Evolutionary conservation across 192 early-diverging fungal genomes (phyloP).

Genomic region (Thamnidium elegans): DNA sequence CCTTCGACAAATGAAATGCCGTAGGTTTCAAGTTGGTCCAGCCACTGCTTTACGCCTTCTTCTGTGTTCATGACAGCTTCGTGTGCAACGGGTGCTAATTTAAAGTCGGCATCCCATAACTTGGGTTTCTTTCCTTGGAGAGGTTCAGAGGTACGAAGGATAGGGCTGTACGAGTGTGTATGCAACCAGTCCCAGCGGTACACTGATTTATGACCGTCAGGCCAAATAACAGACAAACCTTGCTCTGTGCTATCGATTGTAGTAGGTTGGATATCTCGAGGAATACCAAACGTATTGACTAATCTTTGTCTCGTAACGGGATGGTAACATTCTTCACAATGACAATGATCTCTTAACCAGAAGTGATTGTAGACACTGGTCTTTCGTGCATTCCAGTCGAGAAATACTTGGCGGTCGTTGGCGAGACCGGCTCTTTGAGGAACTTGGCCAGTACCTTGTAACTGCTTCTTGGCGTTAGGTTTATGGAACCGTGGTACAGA

Average conservation of each 20-base stretch:
- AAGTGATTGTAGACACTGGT: slow-evolving; percentile 54
- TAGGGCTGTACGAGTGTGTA: slow-evolving; percentile 63
- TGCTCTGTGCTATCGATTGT: slow-evolving; percentile 36
- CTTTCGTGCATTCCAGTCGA: slow-evolving; percentile 31
- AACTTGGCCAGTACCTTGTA: slow-evolving; percentile 11
- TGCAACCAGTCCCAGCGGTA: slow-evolving; percentile 63
- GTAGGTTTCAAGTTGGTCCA: slow-evolving; percentile 61
- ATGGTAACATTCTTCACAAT: slow-evolving; percentile 75
- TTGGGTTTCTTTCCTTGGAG: slow-evolving; percentile 9
- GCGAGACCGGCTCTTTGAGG: slow-evolving; percentile 25
- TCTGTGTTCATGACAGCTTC: slow-evolving; percentile 67
- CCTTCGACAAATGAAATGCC: slow-evolving; percentile 76
- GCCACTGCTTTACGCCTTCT: slow-evolving; percentile 66
- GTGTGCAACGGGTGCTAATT: slow-evolving; percentile 47
- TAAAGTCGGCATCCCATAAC: slow-evolving; percentile 25
- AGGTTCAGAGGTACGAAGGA: slow-evolving; percentile 30
- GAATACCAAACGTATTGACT: slow-evolving; percentile 65
- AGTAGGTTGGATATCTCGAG: slow-evolving; percentile 52
- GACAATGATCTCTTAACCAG: slow-evolving; percentile 86
- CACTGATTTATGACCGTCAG: slow-evolving; percentile 57
- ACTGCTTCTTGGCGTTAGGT: slow-evolving; percentile 15
- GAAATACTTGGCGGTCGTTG: slow-evolving; percentile 29
- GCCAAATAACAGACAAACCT: slow-evolving; percentile 49
- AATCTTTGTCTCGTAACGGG: slow-evolving; percentile 73
- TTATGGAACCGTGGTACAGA: slow-evolving; percentile 7